These are phyloP conservation scores for Symbiodinium natans DNA, from an alignment of 73 alveolate genomes.

Conservation along the genomic window DNA sequence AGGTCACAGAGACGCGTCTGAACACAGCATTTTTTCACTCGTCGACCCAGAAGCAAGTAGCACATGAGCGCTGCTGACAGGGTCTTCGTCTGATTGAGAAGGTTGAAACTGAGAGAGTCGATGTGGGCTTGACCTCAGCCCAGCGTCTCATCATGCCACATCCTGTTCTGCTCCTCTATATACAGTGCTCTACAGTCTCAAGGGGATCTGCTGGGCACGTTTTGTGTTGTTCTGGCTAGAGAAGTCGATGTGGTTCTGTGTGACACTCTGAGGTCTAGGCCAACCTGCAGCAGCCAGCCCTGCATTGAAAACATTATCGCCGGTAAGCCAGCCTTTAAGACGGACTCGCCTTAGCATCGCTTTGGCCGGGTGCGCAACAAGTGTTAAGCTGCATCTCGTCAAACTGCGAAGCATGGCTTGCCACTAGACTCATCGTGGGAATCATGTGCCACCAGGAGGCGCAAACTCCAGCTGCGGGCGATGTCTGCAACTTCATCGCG, in stretches of 20 bases:
- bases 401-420: too few species aligned
- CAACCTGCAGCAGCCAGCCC: conserved; percentile 86
- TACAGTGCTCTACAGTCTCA: background rate
- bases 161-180: background rate
- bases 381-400: too few species aligned
- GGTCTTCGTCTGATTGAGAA: conserved; percentile 81
- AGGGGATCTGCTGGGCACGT: too few species aligned
- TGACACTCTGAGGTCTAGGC: background rate
- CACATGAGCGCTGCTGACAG: conserved; percentile 83
- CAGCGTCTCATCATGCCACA: background rate
- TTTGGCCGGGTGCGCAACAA: too few species aligned
- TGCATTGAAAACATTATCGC: conserved; percentile 51
- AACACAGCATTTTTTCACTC: too few species aligned
- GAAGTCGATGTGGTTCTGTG: background rate
- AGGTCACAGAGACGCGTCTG: background rate
- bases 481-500: conserved; percentile 25
- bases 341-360: conserved; percentile 46
- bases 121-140: conserved; percentile 59
- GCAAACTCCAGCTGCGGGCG: conserved; percentile 62
- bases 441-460: background rate
- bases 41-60: conserved; percentile 58
- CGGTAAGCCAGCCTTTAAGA: conserved; percentile 62
- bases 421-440: too few species aligned
- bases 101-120: conserved; percentile 69
- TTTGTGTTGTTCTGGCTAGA: too few species aligned